Percentiles rank a stretch among this genome's conserved stretches.
phyloP scores from a whole-genome alignment of 192 early-diverging fungal genomes.

The Coemansia sp. region DNA sequence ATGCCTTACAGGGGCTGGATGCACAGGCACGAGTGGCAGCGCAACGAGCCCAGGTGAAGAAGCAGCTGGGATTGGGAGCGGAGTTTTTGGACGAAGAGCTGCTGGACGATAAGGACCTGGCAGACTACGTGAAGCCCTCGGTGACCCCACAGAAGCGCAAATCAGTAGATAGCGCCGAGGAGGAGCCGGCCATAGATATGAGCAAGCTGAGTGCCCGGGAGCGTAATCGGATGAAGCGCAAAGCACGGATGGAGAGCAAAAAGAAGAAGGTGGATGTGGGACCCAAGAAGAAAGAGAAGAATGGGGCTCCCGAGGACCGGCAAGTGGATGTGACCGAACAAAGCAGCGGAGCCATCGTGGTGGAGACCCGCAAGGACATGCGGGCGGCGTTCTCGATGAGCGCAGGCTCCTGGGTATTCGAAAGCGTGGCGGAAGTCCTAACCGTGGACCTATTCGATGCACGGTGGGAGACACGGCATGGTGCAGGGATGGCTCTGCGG shows the following conservation, averaged over 20 bases:
- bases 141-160: conserved; percentile 18
- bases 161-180: conserved; percentile 11
- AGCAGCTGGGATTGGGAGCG: conserved; percentile 81
- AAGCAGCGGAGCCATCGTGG: conserved; percentile 61
- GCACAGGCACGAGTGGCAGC: conserved; percentile 76
- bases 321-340: conserved; percentile 43
- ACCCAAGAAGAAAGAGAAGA: conserved; percentile 7
- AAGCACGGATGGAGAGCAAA: conserved; percentile 74
- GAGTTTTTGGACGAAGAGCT: conserved; percentile 91
- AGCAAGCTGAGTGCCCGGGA: conserved; percentile 86
- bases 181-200: conserved; percentile 55
- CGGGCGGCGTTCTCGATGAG: conserved; percentile 47
- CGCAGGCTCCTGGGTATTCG: conserved; percentile 70
- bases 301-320: neutral
- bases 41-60: conserved; percentile 78
- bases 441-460: conserved; percentile 70
- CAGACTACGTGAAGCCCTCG: conserved; percentile 6
- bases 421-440: conserved; percentile 65
- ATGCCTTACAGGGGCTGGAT: conserved; percentile 66
- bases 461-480: conserved; percentile 91
- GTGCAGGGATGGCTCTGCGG: conserved; percentile 91
- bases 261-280: conserved; percentile 50
- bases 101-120: conserved; percentile 80
- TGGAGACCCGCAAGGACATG: conserved; percentile 54
- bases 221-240: conserved; percentile 84